phyloP scores from a whole-genome alignment of 164 flowering plant genomes.

The Stephania yunnanensis region DNA sequence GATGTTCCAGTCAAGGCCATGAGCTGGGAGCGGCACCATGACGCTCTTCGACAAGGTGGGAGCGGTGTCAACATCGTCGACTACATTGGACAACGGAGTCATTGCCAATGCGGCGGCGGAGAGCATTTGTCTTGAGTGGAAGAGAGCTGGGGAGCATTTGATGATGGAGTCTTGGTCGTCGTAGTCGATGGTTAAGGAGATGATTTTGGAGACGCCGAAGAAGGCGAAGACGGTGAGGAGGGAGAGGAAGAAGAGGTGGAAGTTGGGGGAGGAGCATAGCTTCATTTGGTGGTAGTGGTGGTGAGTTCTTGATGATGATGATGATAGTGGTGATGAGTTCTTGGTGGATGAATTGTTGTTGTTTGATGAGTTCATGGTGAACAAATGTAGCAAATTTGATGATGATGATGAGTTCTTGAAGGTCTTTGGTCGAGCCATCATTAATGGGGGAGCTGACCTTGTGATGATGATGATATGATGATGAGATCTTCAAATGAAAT shows the following conservation, averaged over 20 bases:
- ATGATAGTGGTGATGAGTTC: constrained; percentile 16
- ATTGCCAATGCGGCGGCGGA: neutral
- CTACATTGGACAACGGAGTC: too few species aligned
- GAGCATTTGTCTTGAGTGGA: constrained; percentile 15
- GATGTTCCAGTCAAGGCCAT: constrained; percentile 19
- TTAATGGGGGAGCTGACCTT: too few species aligned
- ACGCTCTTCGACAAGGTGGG: constrained; percentile 19
- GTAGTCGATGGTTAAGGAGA: constrained; percentile 14
- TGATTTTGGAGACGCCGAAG: constrained; percentile 22
- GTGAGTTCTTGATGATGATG: constrained; percentile 13
- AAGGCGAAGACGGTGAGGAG: constrained; percentile 26
- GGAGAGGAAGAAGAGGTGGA: constrained; percentile 20
- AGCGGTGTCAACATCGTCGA: constrained; percentile 9
- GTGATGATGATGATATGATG: neutral
- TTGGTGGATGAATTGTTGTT: neutral
- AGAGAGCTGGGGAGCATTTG: constrained; percentile 9
- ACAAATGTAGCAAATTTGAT: constrained; percentile 19
- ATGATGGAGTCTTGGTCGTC: constrained; percentile 16
- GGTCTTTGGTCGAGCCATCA: constrained; percentile 36
- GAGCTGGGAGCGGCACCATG: constrained; percentile 40
- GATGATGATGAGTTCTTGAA: constrained; percentile 23
- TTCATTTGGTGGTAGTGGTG: constrained; percentile 15
- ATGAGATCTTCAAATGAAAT: constrained; percentile 14
- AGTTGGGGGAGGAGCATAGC: constrained; percentile 10
- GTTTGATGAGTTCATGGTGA: constrained; percentile 7